Evolutionary conservation across 2,329 filamentous ascomycete genomes (phyloP), one percentile per base, ranked within the genome.

Genomic region (Fusarium protoensiforme): DNA sequence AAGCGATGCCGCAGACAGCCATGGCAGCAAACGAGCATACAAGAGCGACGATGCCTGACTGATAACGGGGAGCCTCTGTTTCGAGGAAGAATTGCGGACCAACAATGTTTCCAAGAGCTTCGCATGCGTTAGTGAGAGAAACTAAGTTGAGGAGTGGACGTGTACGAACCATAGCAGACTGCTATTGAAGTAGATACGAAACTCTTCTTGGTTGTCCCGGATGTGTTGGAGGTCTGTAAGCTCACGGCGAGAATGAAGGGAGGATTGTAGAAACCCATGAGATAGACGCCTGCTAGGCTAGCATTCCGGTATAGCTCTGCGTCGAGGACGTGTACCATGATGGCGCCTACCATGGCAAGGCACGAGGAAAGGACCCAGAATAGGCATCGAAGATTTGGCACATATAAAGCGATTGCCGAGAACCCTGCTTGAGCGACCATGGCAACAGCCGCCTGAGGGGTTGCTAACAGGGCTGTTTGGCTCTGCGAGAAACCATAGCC

Each of bases 401-500:
- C 48, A 9, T 68, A 81, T 18, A 81, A 72, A 0, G 77, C 63
- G 1, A 82, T 59, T 0, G 76, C 69, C 0, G 80, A 78, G 0
- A 80, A 51, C 0, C 68, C 56, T 0, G 74, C 74, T 4, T 75
- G 72, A 2, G 71, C 74, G 7, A 81, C 67, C 74, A 81, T 81
- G 0, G 79, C 80, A 7, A 81, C 76, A 2, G 80, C 80, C 0
- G 80, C 79, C 36, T 81, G 80, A 0, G 80, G 80, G 0, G 79
- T 80, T 0, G 80, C 78, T 77, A 81, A 79, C 0, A 81, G 60
- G 1, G 78, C 78, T 0, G 79, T 80, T 22, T 77, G 78, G 0
- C 72, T 74, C 41, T 74, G 71, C 7, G 69, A 77, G 56, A 80
- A 82, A 0, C 81, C 81, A n/a, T 79, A 81, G 69, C 90, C 89